Evolutionary conservation across 257 asterid species (phyloP), one percentile per base, ranked within the genome.

Genomic region (Echium plantagineum): DNA sequence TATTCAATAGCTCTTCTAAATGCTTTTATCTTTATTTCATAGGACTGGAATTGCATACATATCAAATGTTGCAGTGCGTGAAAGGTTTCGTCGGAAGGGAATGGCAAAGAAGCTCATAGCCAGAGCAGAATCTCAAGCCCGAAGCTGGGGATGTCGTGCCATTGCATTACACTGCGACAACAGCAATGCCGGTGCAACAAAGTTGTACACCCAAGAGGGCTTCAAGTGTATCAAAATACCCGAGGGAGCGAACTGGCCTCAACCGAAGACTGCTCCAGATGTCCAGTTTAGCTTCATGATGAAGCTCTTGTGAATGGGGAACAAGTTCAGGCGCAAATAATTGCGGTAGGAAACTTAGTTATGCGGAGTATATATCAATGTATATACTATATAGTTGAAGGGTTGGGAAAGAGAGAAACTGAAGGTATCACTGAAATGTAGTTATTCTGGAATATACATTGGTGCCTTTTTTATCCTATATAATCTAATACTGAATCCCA

Each of bases 31-130:
- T 8, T 53, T 63, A 52, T 31, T 51, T 22, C 31, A 46, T 59
- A 90, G 96, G 91, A 85, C 79, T 58, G 94, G 91, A 67, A 80
- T 90, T 53, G 96, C 98, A 0, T 90, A 90, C 61, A 73, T 90
- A 83, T 90, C 96, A 48, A 90, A 90, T 26, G 96, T 90, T 42
- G 96, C 96, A 0, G 94, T 90, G 6, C 86, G 84, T 35, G 91
- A 79, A 63, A 75, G 67, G 30, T 85, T 66, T 42, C 91, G 95
- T 1, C 71, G 93, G 47, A 90, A 85, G 74, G 95, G 98, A 61
- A 84, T 90, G 66, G 95, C 82, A 0, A 90, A 77, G 70, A 76
- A 62, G 68, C 86, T 90, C 15, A 59, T 90, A 17, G 78, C 86
- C 4, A 75, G 82, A 74, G 96, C 98, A 0, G 96, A 87, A 77